These are phyloP conservation scores for Oryza meyeriana DNA, from an alignment of 176 grass and related monocot species.

Conservation along the genomic window DNA sequence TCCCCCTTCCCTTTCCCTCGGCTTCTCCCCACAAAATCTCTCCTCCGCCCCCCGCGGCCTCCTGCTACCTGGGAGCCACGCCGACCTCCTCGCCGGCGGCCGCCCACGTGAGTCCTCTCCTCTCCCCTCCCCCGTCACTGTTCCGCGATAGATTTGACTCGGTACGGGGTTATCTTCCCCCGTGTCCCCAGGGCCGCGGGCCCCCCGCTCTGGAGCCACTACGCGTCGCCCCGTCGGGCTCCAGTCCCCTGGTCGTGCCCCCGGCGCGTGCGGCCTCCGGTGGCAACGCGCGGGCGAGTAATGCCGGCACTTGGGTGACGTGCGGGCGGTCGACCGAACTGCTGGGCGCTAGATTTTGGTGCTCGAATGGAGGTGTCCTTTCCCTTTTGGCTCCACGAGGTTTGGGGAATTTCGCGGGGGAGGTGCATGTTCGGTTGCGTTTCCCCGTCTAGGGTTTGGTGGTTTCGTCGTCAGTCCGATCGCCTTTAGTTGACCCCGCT, in stretches of 20 bases:
- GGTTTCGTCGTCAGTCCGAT: neutral
- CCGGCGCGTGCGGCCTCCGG: neutral
- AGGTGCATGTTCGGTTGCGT: neutral
- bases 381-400: neutral
- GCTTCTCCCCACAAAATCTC: neutral
- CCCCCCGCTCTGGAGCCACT: neutral
- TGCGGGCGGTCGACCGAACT: neutral
- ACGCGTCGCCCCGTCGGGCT: neutral
- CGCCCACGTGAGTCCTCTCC: neutral
- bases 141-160: neutral
- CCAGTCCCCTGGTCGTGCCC: neutral
- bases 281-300: neutral
- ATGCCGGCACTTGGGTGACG: neutral
- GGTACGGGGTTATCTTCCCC: neutral
- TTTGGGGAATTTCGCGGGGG: neutral
- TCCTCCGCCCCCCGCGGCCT: neutral
- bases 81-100: neutral
- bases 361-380: neutral
- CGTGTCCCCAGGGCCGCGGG: neutral
- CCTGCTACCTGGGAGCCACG: neutral
- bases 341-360: neutral
- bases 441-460: constrained; percentile 20
- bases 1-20: neutral
- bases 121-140: neutral
- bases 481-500: neutral